phyloP scores from a whole-genome alignment of 1,284 basidiomycete genomes.

The Cryptococcus sp. region DNA sequence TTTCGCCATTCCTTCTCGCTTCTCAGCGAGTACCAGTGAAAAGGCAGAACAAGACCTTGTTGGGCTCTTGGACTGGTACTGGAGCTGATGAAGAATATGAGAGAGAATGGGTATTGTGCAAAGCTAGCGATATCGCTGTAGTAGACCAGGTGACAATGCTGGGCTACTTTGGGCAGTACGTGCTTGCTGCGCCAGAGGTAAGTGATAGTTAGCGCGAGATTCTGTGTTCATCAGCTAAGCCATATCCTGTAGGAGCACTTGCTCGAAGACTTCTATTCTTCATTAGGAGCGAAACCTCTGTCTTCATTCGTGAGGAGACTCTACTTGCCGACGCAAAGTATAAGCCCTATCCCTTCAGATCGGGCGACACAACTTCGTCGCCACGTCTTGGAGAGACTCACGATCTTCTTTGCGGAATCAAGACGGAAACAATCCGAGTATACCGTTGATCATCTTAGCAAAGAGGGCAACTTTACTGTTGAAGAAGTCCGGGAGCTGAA shows the following conservation, averaged over 20 bases:
- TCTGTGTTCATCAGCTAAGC: too few relatives aligned
- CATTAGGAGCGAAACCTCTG: conserved; percentile 64
- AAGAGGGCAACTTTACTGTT: conserved; percentile 65
- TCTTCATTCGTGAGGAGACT: conserved; percentile 74
- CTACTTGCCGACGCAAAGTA: conserved; percentile 55
- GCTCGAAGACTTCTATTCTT: conserved; percentile 50
- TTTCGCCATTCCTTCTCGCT: conserved; percentile 70
- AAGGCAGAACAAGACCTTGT: conserved; percentile 21
- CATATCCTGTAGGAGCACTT: conserved; percentile 34
- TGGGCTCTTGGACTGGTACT: conserved; percentile 19
- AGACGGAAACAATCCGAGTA: conserved; percentile 66
- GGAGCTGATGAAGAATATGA: conserved; percentile 44
- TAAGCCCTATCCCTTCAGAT: conserved; percentile 24
- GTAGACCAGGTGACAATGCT: conserved; percentile 77
- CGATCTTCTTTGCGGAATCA: conserved; percentile 89
- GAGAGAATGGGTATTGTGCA: conserved; percentile 41
- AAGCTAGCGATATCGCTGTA: conserved; percentile 59
- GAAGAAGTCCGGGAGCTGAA: conserved; percentile 57
- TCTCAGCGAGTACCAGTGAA: conserved; percentile 60
- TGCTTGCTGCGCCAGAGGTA: conserved; percentile 91
- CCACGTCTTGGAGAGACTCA: conserved; percentile 81
- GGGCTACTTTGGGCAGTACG: conserved; percentile 71
- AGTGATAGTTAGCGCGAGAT: conserved; percentile 53
- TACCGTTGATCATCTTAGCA: conserved; percentile 72
- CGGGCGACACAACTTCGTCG: conserved; percentile 32